These are phyloP conservation scores for Metarhizium rileyi DNA, from an alignment of 2,329 filamentous ascomycete species.

Conservation along the genomic window DNA sequence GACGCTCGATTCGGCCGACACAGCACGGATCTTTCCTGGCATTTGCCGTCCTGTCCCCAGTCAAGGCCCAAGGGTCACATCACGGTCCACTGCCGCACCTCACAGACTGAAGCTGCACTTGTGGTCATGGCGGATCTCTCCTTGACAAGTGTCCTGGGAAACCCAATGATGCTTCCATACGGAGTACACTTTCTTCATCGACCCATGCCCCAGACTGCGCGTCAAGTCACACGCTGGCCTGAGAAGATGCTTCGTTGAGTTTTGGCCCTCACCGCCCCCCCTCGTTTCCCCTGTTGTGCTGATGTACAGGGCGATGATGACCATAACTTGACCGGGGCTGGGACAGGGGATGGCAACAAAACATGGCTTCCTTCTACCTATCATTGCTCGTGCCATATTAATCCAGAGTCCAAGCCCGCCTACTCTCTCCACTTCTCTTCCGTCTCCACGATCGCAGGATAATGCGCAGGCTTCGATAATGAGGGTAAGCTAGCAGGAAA, in stretches of 20 bases:
- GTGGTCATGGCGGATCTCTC: background rate
- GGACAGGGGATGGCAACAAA: conserved; percentile 1
- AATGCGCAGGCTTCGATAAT: background rate
- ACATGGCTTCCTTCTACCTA: background rate
- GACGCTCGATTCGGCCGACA: too few relatives aligned
- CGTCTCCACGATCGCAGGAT: conserved; percentile 4
- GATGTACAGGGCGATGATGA: background rate
- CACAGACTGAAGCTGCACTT: too few relatives aligned
- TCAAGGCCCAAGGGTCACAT: too few relatives aligned
- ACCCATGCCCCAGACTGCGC: too few relatives aligned
- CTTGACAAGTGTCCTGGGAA: background rate
- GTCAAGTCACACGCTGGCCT: background rate
- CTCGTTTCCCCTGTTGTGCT: conserved; percentile 1
- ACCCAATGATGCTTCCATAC: too few relatives aligned
- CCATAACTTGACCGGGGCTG: background rate
- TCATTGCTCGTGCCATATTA: background rate
- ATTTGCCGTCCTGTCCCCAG: too few relatives aligned
- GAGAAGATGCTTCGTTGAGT: background rate
- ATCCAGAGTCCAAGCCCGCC: background rate
- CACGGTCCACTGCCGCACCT: too few relatives aligned
- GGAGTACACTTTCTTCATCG: too few relatives aligned
- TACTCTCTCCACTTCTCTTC: background rate
- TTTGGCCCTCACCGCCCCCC: conserved; percentile 4
- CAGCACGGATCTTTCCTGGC: too few relatives aligned
- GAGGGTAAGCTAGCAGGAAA: background rate